Evolutionary conservation across 257 asterid genomes (phyloP).

Genomic region (Euphrasia confusa): DNA sequence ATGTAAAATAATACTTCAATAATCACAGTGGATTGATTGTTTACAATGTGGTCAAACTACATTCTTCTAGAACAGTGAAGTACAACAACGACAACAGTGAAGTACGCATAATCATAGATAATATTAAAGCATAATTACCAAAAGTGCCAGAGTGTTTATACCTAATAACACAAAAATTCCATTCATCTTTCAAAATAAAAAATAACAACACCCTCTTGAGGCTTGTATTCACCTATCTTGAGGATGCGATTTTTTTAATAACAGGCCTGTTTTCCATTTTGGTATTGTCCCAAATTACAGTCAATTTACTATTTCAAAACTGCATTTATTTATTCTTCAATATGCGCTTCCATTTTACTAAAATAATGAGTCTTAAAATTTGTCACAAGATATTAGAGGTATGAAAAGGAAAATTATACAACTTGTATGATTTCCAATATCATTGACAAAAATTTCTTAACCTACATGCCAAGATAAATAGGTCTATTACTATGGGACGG

Average conservation of each 20-base stretch:
- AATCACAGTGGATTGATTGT: slow-evolving; percentile 14
- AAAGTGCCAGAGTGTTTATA: background rate
- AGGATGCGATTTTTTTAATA: background rate
- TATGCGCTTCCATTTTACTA: too few relatives aligned
- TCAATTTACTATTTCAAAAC: too few relatives aligned
- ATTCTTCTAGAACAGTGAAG: slow-evolving; percentile 3
- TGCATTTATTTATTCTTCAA: too few relatives aligned
- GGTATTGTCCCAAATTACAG: too few relatives aligned
- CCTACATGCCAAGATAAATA: too few relatives aligned
- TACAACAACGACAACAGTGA: background rate
- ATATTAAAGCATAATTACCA: background rate
- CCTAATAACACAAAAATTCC: background rate
- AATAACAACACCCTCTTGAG: background rate
- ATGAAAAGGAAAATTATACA: too few relatives aligned
- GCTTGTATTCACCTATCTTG: background rate
- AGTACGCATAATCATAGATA: slow-evolving; percentile 12
- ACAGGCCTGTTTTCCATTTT: too few relatives aligned
- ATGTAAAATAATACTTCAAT: slow-evolving; percentile 15
- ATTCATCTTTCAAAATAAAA: background rate
- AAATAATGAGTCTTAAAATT: too few relatives aligned
- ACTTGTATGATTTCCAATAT: too few relatives aligned
- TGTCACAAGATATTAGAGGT: too few relatives aligned
- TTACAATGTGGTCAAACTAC: slow-evolving; percentile 21
- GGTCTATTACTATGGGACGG: too few relatives aligned
- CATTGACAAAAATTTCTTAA: too few relatives aligned